A percentile compares a stretch with the other conserved stretches of the same genome.
Conservation (phyloP, 805 yeast genomes). For the Clavispora asparagi region DNA sequence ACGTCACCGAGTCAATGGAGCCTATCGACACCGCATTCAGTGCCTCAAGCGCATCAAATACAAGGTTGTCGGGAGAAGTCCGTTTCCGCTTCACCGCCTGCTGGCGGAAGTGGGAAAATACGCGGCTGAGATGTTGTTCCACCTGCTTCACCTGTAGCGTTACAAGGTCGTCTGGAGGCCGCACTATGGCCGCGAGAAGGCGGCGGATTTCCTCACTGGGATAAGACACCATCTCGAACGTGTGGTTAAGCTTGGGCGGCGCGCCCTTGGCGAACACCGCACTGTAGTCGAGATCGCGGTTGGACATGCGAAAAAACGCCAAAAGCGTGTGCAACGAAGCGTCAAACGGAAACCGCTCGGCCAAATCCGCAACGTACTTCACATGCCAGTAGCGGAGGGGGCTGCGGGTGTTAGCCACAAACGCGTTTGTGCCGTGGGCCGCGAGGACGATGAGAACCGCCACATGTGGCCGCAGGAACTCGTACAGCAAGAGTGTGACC, state of each 20-base stretch:
- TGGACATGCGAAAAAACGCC: not conserved
- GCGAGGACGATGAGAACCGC: slow-evolving; percentile 5
- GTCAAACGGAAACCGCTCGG: slow-evolving; percentile 10
- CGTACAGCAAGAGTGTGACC: slow-evolving; percentile 12
- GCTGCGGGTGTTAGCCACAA: not conserved
- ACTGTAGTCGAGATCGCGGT: not conserved
- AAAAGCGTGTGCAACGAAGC: slow-evolving; percentile 6
- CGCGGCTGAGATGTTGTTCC: not conserved
- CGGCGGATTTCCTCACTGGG: not conserved
- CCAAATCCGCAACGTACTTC: slow-evolving; percentile 6
- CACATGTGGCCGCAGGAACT: slow-evolving; percentile 13
- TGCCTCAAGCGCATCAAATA: not conserved
- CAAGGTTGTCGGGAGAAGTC: not conserved
- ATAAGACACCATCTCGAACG: not conserved
- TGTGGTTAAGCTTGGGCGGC: not conserved
- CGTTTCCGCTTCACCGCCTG: not conserved
- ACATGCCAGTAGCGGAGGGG: slow-evolving; percentile 11
- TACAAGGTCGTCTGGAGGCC: not conserved
- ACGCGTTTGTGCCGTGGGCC: not conserved
- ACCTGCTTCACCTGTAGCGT: not conserved
- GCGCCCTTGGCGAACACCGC: not conserved
- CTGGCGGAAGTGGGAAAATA: not conserved
- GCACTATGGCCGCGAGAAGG: not conserved
- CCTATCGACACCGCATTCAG: slow-evolving; percentile 4
- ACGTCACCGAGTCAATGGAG: slow-evolving; percentile 15